Percentiles rank a stretch among this genome's conserved stretches.
Conservation (phyloP, 768 basidiomycete genomes). For the Termitomyces sp. region DNA sequence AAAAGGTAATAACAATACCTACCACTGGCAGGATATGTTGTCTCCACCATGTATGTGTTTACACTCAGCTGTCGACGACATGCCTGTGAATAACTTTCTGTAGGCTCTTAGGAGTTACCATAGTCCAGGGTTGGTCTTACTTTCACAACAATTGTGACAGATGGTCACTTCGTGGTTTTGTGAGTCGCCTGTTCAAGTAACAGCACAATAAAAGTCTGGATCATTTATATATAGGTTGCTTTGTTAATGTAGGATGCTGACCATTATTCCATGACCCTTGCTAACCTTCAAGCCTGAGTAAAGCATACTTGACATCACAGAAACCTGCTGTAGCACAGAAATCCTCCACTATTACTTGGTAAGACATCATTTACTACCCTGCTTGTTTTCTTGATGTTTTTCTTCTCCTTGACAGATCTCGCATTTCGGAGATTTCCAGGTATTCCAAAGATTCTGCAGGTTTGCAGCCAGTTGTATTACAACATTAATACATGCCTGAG, state of each 20-base stretch:
- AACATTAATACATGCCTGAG: background rate
- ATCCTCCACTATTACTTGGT: constrained; percentile 17
- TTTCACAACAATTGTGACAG: constrained; percentile 12
- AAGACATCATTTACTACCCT: background rate
- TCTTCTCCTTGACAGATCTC: background rate
- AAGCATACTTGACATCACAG: constrained; percentile 13
- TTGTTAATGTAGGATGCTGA: constrained; percentile 9
- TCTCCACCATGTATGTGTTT: constrained; percentile 7
- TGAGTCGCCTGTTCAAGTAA: background rate
- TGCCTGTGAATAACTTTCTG: background rate
- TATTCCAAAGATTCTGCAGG: background rate
- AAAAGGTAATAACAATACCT: background rate
- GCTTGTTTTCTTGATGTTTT: background rate
- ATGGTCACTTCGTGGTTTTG: constrained; percentile 11
- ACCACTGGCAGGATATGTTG: constrained; percentile 6
- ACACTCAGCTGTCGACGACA: background rate
- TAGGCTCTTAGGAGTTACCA: constrained; percentile 13
- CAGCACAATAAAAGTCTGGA: no score
- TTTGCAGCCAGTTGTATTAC: background rate
- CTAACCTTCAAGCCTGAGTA: background rate
- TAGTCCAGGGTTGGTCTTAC: constrained; percentile 14
- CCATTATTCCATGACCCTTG: background rate
- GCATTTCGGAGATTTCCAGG: constrained; percentile 4
- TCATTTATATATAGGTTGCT: background rate
- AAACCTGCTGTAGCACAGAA: constrained; percentile 14